Base-by-base conservation (phyloP, 2,329 filamentous ascomycete genomes). In the Cylindrodendrum hubeiense region DNA sequence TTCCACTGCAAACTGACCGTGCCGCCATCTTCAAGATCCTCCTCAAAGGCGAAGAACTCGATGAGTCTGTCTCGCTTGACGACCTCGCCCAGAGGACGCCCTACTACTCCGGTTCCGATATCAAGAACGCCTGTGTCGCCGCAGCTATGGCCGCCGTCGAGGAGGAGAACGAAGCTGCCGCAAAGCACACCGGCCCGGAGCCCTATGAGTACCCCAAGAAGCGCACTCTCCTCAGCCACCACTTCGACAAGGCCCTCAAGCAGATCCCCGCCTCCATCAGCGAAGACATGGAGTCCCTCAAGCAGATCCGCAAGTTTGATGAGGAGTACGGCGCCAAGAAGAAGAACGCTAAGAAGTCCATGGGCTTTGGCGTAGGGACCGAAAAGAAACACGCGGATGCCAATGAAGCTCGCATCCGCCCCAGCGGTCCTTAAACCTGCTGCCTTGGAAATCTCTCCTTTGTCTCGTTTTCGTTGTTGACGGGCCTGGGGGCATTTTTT, bases 221-320 rank as follows among this genome's bases (percentile, higher is more conserved):
- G 55, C 76, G 81, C 28, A 76, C 68, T 3, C 84, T 99, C 30
- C 84, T 82, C 4, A 79, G 81, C 22, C 79, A 84, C 2, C 96
- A 99, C 80, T 98, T 99, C 75, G 92, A 95, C 17, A 91, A 89
- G 70, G 96, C 94, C 2, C 85, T 97, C 74, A 87, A 89, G 73
- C 95, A 98, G 79, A 97, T 99, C 71, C 93, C 91, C 60, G 94
- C 96, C 0, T 97, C 93, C 74, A 95, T 98, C 70, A 95, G 90
- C 73, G 95, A 98, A 79, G 95, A 99, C 75, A 98, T 98, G 95
- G 86, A 89, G 52, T 93, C 90, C 33, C 83, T 99, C 67, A 89
- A 89, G 69, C 93, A 93, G 13, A 97, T 99, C 74, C 88, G 93
- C 73, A 97, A 97, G 80, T 99, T 98, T 76, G 96, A 99, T 77